Evolutionary conservation across 805 yeast genomes (phyloP).

Genomic region (Ogataea populi-albae): DNA sequence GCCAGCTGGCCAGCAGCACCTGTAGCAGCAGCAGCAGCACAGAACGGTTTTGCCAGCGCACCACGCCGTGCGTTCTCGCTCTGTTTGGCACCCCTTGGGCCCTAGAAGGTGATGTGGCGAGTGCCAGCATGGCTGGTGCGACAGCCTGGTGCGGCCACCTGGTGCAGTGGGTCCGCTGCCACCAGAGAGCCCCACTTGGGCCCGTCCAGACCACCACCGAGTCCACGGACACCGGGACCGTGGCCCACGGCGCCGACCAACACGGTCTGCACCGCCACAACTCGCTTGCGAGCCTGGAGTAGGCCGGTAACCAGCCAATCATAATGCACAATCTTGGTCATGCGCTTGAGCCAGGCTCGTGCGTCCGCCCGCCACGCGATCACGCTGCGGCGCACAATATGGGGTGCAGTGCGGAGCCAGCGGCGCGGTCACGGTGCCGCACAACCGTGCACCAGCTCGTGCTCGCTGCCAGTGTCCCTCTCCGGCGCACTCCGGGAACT

Average conservation of each 20-base stretch:
- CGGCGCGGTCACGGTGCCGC: neutral
- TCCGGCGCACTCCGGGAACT: too few relatives aligned
- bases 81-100: too few relatives aligned
- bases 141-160: too few relatives aligned
- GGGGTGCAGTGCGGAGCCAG: neutral
- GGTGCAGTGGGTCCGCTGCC: too few relatives aligned
- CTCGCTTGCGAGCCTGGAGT: constrained; percentile 12
- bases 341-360: constrained; percentile 1
- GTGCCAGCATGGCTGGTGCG: too few relatives aligned
- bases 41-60: too few relatives aligned
- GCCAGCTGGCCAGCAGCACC: too few relatives aligned
- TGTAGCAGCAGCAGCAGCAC: too few relatives aligned
- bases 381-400: constrained; percentile 1
- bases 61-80: too few relatives aligned
- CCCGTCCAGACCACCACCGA: neutral
- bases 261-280: neutral
- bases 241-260: neutral
- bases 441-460: constrained; percentile 1
- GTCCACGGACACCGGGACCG: neutral
- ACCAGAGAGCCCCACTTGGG: neutral
- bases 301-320: constrained; percentile 6
- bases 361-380: constrained; percentile 3
- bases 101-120: too few relatives aligned
- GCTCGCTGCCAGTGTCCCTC: too few relatives aligned
- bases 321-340: constrained; percentile 3